Evolutionary conservation across 2,329 filamentous ascomycete species (phyloP).

Genomic region (Trichoderma citrinoviride): DNA sequence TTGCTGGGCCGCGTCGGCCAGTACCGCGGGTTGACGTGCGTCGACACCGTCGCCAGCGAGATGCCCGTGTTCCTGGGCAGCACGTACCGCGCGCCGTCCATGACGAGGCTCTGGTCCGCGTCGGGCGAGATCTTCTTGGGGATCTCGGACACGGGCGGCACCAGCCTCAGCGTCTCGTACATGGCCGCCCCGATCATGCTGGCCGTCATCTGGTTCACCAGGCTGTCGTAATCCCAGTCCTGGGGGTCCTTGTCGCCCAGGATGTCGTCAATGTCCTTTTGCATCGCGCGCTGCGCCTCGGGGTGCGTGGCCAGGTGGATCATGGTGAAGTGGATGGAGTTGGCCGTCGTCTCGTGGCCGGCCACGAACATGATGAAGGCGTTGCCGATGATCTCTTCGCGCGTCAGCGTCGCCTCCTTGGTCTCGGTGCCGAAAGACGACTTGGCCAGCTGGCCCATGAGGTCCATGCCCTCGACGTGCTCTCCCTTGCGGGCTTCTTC

Average conservation of each 20-base stretch:
- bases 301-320: constrained; percentile 66
- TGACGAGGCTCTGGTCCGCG: constrained; percentile 56
- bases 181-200: constrained; percentile 72
- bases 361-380: constrained; percentile 68
- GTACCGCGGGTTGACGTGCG: constrained; percentile 67
- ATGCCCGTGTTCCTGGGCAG: constrained; percentile 58
- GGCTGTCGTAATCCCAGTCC: constrained; percentile 69
- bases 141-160: constrained; percentile 69
- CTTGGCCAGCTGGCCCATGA: constrained; percentile 51
- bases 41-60: constrained; percentile 53
- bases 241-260: constrained; percentile 56
- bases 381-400: constrained; percentile 69
- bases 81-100: constrained; percentile 57
- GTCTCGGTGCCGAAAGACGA: constrained; percentile 35
- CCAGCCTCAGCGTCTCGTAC: constrained; percentile 72
- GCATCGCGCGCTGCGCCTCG: constrained; percentile 61
- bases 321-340: constrained; percentile 68
- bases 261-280: constrained; percentile 66
- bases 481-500: constrained; percentile 39
- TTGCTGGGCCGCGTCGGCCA: constrained; percentile 61
- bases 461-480: constrained; percentile 49
- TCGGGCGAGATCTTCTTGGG: constrained; percentile 62
- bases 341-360: constrained; percentile 79
- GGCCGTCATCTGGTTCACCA: constrained; percentile 63
- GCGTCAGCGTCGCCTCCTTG: constrained; percentile 45